These are phyloP conservation scores for Rhizopus arrhizus DNA, from an alignment of 371 early-diverging fungal species.

Conservation along the genomic window DNA sequence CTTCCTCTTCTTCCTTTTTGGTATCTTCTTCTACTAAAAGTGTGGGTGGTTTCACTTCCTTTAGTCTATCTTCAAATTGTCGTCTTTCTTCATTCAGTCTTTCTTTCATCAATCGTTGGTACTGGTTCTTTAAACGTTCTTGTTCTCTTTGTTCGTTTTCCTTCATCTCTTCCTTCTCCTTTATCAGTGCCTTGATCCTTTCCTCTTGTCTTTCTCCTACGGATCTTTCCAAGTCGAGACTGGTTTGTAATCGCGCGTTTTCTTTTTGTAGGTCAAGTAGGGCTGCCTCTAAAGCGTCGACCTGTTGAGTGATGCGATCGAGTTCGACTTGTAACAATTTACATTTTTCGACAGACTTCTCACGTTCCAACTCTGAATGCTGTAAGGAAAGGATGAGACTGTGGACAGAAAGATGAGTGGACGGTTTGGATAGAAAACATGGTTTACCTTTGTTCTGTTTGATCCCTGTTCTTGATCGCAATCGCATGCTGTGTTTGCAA, in stretches of 20 bases:
- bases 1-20: neutral
- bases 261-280: constrained; percentile 29
- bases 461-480: constrained; percentile 67
- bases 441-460: constrained; percentile 57
- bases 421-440: too few species aligned
- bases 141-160: constrained; percentile 42
- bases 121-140: constrained; percentile 45
- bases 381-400: constrained; percentile 54
- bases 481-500: constrained; percentile 67
- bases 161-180: constrained; percentile 34
- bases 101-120: constrained; percentile 48
- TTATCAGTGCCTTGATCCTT: constrained; percentile 25
- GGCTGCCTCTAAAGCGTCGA: constrained; percentile 32
- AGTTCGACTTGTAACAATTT: constrained; percentile 11
- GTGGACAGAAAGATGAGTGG: neutral
- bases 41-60: constrained; percentile 17
- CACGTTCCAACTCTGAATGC: constrained; percentile 48
- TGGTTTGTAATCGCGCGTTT: constrained; percentile 24
- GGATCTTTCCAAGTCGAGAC: constrained; percentile 30
- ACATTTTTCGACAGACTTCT: constrained; percentile 30
- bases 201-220: constrained; percentile 32
- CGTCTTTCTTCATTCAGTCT: constrained; percentile 41
- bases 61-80: constrained; percentile 38
- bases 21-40: neutral
- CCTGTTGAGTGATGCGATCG: constrained; percentile 8